These are phyloP conservation scores for Lachnellula willkommii DNA, from an alignment of 2,329 filamentous ascomycete species.

Conservation along the genomic window DNA sequence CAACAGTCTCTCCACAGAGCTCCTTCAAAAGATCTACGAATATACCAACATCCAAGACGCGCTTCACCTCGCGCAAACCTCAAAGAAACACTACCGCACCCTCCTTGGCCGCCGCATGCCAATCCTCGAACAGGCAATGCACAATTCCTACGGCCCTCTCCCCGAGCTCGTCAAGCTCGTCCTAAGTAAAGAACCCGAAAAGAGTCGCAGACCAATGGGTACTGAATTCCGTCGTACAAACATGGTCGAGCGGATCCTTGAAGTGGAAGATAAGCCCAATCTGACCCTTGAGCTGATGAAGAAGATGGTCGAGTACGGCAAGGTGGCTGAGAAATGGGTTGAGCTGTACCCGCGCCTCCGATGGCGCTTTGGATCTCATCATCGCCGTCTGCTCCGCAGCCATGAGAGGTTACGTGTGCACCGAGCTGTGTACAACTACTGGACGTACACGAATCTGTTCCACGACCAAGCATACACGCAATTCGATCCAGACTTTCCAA, in stretches of 20 bases:
- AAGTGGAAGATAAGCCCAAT: conserved; percentile 16
- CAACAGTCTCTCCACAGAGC: conserved; percentile 27
- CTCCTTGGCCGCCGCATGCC: conserved; percentile 25
- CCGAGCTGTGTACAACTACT: conserved; percentile 29
- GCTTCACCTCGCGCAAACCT: conserved; percentile 28
- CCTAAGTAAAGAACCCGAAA: conserved; percentile 26
- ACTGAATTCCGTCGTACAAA: conserved; percentile 27
- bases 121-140: conserved; percentile 22
- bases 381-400: conserved; percentile 25
- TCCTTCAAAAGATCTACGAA: conserved; percentile 30
- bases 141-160: conserved; percentile 27
- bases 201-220: conserved; percentile 24
- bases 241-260: conserved; percentile 23
- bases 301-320: conserved; percentile 29
- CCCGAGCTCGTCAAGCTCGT: conserved; percentile 26
- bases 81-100: conserved; percentile 22
- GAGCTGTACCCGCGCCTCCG: conserved; percentile 30
- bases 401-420: conserved; percentile 27
- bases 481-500: conserved; percentile 22
- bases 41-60: conserved; percentile 25
- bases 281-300: conserved; percentile 26
- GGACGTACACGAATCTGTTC: conserved; percentile 30
- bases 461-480: conserved; percentile 28
- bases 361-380: conserved; percentile 28
- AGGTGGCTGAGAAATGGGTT: conserved; percentile 27